Percentiles rank a stretch among this genome's conserved stretches.
Evolutionary conservation across 1,139 yeast genomes (phyloP).

Genomic region (Geotrichum fermentans): DNA sequence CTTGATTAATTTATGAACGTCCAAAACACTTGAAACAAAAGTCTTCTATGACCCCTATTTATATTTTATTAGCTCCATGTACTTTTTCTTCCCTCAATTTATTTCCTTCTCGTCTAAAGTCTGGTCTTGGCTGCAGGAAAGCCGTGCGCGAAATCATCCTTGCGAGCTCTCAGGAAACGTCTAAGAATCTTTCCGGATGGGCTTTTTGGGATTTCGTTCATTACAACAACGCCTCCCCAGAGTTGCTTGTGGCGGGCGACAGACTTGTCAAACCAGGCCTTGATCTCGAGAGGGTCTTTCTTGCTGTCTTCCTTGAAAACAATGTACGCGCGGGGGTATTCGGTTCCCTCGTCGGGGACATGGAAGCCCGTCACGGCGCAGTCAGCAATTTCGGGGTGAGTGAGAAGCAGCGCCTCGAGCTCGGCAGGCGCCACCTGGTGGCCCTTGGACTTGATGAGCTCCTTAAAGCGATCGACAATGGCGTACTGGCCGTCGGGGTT

Average conservation of each 20-base stretch:
- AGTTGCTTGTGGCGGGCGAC: slow-evolving; percentile 41
- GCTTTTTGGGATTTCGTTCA: slow-evolving; percentile 38
- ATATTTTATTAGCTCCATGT: too few relatives aligned
- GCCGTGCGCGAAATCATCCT: slow-evolving; percentile 26
- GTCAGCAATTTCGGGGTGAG: slow-evolving; percentile 38
- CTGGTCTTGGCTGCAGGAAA: slow-evolving; percentile 19
- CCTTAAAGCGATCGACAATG: slow-evolving; percentile 73
- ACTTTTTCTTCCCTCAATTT: too few relatives aligned
- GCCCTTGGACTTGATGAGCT: slow-evolving; percentile 77
- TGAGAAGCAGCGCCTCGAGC: slow-evolving; percentile 59
- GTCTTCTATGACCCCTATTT: too few relatives aligned
- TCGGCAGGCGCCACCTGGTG: slow-evolving; percentile 81
- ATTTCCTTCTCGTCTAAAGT: too few relatives aligned
- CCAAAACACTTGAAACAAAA: too few relatives aligned
- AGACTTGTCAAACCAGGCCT: slow-evolving; percentile 35
- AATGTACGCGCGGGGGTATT: slow-evolving; percentile 39
- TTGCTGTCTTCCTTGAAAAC: slow-evolving; percentile 28
- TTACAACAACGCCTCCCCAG: slow-evolving; percentile 40
- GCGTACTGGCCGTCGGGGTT: slow-evolving; percentile 50
- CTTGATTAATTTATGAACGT: too few relatives aligned
- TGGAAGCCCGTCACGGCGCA: slow-evolving; percentile 38
- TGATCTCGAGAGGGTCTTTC: slow-evolving; percentile 28
- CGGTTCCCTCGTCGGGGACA: slow-evolving; percentile 35
- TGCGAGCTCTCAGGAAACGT: slow-evolving; percentile 32
- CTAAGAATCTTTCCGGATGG: slow-evolving; percentile 41